Evolutionary conservation across 2,329 filamentous ascomycete species (phyloP).

Genomic region (Spiromastix sp.): DNA sequence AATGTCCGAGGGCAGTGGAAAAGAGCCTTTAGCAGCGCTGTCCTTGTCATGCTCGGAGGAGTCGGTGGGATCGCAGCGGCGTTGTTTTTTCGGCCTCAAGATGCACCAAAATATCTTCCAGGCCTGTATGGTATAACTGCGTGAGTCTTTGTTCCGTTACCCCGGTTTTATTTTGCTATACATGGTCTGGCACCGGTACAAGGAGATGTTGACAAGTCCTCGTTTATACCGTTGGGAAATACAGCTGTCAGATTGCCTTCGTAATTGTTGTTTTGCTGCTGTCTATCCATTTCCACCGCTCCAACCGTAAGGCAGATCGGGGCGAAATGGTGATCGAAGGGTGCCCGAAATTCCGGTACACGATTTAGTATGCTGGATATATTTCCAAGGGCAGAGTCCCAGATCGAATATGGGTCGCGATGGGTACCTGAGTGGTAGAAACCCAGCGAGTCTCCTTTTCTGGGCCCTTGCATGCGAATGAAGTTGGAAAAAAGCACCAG

Average conservation of each 20-base stretch:
- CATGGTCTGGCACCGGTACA: too few relatives aligned
- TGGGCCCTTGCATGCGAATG: too few relatives aligned
- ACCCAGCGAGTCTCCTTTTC: too few relatives aligned
- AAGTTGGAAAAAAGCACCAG: too few relatives aligned
- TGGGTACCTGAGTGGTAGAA: too few relatives aligned
- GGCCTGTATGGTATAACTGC: too few relatives aligned
- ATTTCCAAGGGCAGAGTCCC: too few relatives aligned
- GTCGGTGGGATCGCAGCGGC: not conserved
- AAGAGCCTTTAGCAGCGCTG: not conserved
- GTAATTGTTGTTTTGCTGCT: slow-evolving; percentile 19
- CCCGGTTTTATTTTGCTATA: not conserved
- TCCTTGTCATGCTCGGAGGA: not conserved
- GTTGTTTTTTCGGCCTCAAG: not conserved
- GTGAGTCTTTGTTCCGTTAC: too few relatives aligned
- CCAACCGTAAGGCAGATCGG: slow-evolving; percentile 24
- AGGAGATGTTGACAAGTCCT: slow-evolving; percentile 27
- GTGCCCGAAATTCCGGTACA: slow-evolving; percentile 29
- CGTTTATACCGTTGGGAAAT: not conserved
- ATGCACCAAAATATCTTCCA: not conserved
- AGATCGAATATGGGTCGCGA: too few relatives aligned
- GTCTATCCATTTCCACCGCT: slow-evolving; percentile 23
- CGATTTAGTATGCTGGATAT: too few relatives aligned
- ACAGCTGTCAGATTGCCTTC: slow-evolving; percentile 25
- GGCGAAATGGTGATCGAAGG: slow-evolving; percentile 27
- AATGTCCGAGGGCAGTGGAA: not conserved